A percentile compares a stretch with the other conserved stretches of the same genome.
Conservation (phyloP, 148 eudicot species). For the Vaccinium corymbosum region DNA sequence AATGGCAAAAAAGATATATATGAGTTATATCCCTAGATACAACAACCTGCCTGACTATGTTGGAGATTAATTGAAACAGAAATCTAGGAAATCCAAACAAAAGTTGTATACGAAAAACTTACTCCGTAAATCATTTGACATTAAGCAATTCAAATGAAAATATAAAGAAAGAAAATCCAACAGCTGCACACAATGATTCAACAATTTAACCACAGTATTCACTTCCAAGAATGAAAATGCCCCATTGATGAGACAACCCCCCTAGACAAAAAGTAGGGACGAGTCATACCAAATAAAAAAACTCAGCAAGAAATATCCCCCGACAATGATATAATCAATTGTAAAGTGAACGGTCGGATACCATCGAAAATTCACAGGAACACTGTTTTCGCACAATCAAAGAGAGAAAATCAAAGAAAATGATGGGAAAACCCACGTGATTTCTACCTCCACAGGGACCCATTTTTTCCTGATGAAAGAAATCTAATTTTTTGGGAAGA, state of each 20-base stretch:
- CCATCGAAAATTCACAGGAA: neutral
- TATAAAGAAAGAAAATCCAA: neutral
- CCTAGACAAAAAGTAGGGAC: neutral
- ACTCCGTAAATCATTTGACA: neutral
- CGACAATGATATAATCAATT: neutral
- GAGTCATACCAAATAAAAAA: constrained; percentile 11
- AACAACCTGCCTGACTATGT: neutral
- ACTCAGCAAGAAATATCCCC: neutral
- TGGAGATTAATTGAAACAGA: neutral
- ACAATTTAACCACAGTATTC: neutral
- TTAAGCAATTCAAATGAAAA: neutral
- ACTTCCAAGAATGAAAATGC: neutral
- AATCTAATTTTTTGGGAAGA: neutral
- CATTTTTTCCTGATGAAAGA: neutral
- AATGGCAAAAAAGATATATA: neutral
- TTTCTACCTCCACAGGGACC: neutral
- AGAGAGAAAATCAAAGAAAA: neutral
- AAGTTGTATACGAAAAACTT: neutral
- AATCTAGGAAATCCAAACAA: neutral
- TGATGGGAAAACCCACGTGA: neutral
- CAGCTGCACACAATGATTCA: neutral
- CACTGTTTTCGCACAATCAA: constrained; percentile 1
- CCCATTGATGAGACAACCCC: neutral
- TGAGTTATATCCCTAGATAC: neutral
- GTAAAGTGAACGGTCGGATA: neutral